phyloP scores from a whole-genome alignment of 768 basidiomycete species.

The Suillus bovinus region DNA sequence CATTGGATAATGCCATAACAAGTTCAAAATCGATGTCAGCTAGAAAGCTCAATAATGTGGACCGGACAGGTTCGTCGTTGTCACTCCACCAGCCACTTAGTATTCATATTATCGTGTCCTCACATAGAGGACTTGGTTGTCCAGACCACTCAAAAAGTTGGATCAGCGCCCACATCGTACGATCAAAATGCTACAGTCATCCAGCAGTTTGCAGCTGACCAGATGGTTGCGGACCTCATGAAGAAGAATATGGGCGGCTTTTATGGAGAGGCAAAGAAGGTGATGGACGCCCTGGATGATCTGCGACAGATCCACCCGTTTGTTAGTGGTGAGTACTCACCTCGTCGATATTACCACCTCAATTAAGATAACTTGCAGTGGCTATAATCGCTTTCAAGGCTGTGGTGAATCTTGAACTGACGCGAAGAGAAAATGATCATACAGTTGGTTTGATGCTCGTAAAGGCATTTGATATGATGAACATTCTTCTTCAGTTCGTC shows the following conservation, averaged over 20 bases:
- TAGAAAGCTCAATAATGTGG: not conserved
- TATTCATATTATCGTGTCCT: not conserved
- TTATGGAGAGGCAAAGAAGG: constrained; percentile 22
- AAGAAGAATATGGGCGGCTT: constrained; percentile 5
- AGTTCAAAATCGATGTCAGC: not conserved
- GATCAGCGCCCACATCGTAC: not conserved
- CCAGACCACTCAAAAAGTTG: not conserved
- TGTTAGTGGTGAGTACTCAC: constrained; percentile 22
- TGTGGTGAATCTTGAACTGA: constrained; percentile 48
- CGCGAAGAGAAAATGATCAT: constrained; percentile 51
- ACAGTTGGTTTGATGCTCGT: constrained; percentile 46
- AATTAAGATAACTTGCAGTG: constrained; percentile 29
- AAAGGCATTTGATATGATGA: constrained; percentile 54
- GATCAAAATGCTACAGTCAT: constrained; percentile 4
- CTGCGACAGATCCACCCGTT: constrained; percentile 29
- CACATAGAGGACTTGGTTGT: not conserved
- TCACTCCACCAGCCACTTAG: not conserved
- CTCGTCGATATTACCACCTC: not conserved
- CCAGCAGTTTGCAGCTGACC: not conserved
- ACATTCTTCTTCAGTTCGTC: constrained; percentile 45
- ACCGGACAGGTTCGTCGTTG: not conserved
- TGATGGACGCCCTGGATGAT: constrained; percentile 27
- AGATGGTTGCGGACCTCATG: not conserved
- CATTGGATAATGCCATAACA: not conserved
- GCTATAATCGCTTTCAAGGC: constrained; percentile 52